Evolutionary conservation across 139 green algal genomes (phyloP).

Genomic region (Tetraselmis striata): DNA sequence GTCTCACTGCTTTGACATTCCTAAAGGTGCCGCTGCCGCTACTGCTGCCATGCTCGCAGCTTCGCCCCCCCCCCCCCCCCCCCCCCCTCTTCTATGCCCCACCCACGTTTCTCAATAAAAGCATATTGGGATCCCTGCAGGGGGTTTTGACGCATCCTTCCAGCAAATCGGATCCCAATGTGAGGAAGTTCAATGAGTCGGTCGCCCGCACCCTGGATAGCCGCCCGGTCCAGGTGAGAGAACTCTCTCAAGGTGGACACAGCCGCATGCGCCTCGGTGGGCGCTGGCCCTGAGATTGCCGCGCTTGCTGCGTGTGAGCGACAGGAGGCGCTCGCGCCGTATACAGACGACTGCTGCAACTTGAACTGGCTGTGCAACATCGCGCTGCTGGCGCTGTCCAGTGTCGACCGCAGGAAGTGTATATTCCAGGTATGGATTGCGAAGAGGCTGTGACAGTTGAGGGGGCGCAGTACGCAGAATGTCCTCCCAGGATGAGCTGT

Average conservation of each 20-base stretch:
- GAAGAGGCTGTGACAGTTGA: neutral
- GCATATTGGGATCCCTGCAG: too few relatives aligned
- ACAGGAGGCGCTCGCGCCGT: neutral
- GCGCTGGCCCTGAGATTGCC: too few relatives aligned
- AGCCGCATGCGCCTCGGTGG: too few relatives aligned
- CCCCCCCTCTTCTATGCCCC: neutral
- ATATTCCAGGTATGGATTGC: neutral
- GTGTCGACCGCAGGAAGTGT: neutral
- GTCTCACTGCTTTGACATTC: too few relatives aligned
- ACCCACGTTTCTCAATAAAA: neutral
- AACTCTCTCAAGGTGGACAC: too few relatives aligned
- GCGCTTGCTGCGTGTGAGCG: too few relatives aligned
- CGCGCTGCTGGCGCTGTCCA: neutral
- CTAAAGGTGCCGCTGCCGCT: too few relatives aligned
- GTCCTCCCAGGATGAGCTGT: too few relatives aligned
- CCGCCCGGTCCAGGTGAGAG: neutral
- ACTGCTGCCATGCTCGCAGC: too few relatives aligned
- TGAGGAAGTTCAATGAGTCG: neutral
- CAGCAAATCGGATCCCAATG: neutral
- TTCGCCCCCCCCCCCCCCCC: too few relatives aligned
- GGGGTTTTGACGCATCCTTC: neutral
- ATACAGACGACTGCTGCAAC: neutral
- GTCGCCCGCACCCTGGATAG: neutral
- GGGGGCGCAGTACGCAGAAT: too few relatives aligned
- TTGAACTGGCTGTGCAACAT: neutral